phyloP scores from a whole-genome alignment of 2,329 filamentous ascomycete species.

The Ophiostoma himal-ulmi region DNA sequence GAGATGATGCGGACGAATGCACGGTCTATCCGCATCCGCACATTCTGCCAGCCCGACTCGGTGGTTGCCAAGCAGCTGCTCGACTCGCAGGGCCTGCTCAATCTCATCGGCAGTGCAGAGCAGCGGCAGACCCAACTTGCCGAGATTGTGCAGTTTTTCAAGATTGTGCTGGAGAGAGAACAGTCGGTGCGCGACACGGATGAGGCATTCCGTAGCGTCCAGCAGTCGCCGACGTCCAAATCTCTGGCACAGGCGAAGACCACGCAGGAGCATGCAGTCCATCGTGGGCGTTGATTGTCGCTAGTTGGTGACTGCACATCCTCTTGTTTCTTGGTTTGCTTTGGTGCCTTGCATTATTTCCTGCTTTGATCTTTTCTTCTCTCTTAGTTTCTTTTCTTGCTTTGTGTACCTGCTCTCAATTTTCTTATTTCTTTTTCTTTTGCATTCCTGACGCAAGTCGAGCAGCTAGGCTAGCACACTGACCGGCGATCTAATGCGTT shows the following conservation, averaged over 20 bases:
- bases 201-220: not conserved
- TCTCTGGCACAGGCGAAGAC: not conserved
- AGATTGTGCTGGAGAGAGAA: constrained; percentile 46
- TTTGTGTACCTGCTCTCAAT: not conserved
- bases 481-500: not conserved
- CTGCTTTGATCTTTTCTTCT: not conserved
- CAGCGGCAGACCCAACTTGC: constrained; percentile 42
- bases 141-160: constrained; percentile 51
- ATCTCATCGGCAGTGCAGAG: constrained; percentile 43
- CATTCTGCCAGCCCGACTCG: constrained; percentile 53
- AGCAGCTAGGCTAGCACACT: not conserved
- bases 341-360: not conserved
- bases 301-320: too few relatives aligned
- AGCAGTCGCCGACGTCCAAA: constrained; percentile 19
- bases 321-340: too few relatives aligned
- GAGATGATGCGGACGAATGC: constrained; percentile 50
- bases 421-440: not conserved
- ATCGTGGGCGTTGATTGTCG: constrained; percentile 7
- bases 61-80: constrained; percentile 54
- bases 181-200: constrained; percentile 18
- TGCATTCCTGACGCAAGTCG: not conserved
- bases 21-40: constrained; percentile 47
- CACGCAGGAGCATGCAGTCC: not conserved
- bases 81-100: constrained; percentile 47
- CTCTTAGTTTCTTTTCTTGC: not conserved